Evolutionary conservation across 208 protist species (phyloP), one percentile per base, ranked within the genome.

Genomic region (Acanthamoeba castellanii): DNA sequence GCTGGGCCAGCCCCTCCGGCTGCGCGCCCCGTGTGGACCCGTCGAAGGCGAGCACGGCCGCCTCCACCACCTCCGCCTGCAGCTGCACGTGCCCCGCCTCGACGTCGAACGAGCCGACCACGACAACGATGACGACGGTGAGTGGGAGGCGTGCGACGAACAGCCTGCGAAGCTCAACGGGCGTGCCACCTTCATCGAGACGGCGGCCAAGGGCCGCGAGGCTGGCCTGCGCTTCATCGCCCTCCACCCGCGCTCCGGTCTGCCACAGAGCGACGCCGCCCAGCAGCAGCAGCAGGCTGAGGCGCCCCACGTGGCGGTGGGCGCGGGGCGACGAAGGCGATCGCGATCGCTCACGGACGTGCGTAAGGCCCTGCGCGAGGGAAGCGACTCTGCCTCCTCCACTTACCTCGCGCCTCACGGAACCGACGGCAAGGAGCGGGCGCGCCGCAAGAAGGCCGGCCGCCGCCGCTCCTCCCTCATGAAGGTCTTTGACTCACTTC

Each of bases 401-500:
- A 8, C 5, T 37, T 2, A 34, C 66, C 25, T 25, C 55, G 55
- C 55, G 55, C 55, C 16, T 59, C 20, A 1, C 55, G 11, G 55
- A 45, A 45, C n/a, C 25, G 66, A 27, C 66, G 66, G 66, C 22
- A 72, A 34, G 30, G 66, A 72, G 27, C 22, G 25, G 27, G 30
- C 66, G 18, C 66, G 66, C 27, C 14, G 25, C 22, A 22, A 30
- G 66, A 72, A 72, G 30, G 30, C 66, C 22, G 25, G 59, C 16
- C 16, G 25, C 9, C 66, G 66, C 22, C 66, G 66, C 22, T 72
- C 66, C 6, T 72, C 66, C 27, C 66, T 72, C 22, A 72, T 72
- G 66, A 72, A 72, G 30, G 66, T 72, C n/a, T 72, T 72, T 37
- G 66, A 72, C 30, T 72, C 66, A 3, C 66, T 72, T 72, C 66